phyloP scores from a whole-genome alignment of 352 stramenopile genomes.

The Globisporangium sylvaticum region DNA sequence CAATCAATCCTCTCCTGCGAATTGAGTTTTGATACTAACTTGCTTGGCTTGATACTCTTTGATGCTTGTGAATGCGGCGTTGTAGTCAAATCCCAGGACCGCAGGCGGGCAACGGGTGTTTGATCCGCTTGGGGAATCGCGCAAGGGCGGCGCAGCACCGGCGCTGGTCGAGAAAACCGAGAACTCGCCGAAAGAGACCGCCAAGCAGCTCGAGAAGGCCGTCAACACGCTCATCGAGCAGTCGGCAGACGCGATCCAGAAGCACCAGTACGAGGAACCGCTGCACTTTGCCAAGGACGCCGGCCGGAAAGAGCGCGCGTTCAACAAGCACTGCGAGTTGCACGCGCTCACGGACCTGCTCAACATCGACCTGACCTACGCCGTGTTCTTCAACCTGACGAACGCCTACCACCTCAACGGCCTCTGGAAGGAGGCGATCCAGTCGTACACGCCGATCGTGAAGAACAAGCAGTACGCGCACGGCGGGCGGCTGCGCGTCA shows the following conservation, averaged over 20 bases:
- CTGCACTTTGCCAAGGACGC: slow-evolving; percentile 87
- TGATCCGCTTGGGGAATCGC: slow-evolving; percentile 87
- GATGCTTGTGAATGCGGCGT: slow-evolving; percentile 10
- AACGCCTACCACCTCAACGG: slow-evolving; percentile 92
- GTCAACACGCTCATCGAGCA: slow-evolving; percentile 93
- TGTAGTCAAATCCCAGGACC: slow-evolving; percentile 79
- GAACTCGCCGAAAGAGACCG: slow-evolving; percentile 90
- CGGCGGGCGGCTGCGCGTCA: slow-evolving; percentile 89
- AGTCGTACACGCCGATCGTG: slow-evolving; percentile 93
- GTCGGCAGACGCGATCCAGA: slow-evolving; percentile 72
- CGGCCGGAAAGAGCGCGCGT: slow-evolving; percentile 85
- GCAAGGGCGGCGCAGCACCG: slow-evolving; percentile 72
- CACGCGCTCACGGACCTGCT: slow-evolving; percentile 86
- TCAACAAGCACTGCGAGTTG: slow-evolving; percentile 90
- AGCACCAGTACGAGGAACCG: slow-evolving; percentile 76
- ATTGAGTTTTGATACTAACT: background rate
- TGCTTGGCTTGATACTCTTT: background rate
- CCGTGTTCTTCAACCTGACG: slow-evolving; percentile 94
- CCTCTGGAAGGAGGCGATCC: slow-evolving; percentile 92
- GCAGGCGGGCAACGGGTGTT: slow-evolving; percentile 73
- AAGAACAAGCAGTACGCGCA: slow-evolving; percentile 96
- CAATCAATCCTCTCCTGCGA: background rate
- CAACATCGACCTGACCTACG: slow-evolving; percentile 93
- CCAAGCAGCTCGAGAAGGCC: slow-evolving; percentile 87
- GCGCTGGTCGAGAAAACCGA: slow-evolving; percentile 89